Conservation (phyloP, 2,329 filamentous ascomycete genomes). For the Colletotrichum sp. region DNA sequence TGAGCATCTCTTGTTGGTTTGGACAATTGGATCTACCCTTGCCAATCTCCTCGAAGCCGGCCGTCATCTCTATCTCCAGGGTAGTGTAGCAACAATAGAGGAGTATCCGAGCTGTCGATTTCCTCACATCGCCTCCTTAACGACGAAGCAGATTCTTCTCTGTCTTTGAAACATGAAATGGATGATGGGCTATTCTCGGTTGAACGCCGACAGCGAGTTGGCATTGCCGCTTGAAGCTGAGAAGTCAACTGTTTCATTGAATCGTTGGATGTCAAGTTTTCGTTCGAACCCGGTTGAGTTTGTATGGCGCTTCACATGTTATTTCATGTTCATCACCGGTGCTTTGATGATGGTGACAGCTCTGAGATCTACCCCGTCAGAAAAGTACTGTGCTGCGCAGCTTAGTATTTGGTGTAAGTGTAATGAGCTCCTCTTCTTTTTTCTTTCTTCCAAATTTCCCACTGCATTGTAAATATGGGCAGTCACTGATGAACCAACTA, state of each 20-base stretch:
- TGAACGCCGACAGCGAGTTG: background rate
- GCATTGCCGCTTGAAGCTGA: background rate
- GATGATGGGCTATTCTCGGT: background rate
- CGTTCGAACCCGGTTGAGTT: background rate
- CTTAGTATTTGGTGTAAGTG: constrained; percentile 2
- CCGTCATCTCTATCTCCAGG: background rate
- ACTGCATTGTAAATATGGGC: background rate
- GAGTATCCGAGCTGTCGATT: background rate
- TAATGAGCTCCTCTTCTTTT: background rate
- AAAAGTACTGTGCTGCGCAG: background rate
- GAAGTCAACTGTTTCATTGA: background rate
- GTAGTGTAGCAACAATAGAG: background rate
- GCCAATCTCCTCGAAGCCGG: background rate
- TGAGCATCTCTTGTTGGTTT: background rate
- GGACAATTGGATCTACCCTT: background rate
- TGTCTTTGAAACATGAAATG: background rate
- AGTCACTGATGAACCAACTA: background rate
- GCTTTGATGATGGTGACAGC: background rate
- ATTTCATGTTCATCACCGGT: background rate
- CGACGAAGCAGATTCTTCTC: background rate
- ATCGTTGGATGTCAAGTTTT: background rate
- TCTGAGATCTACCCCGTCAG: background rate
- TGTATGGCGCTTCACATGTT: background rate
- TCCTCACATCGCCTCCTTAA: background rate
- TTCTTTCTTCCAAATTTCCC: background rate